A percentile compares a stretch with the other conserved stretches of the same genome.
Evolutionary conservation across 1,284 basidiomycete species (phyloP).

Genomic region (Gomphus sp.): DNA sequence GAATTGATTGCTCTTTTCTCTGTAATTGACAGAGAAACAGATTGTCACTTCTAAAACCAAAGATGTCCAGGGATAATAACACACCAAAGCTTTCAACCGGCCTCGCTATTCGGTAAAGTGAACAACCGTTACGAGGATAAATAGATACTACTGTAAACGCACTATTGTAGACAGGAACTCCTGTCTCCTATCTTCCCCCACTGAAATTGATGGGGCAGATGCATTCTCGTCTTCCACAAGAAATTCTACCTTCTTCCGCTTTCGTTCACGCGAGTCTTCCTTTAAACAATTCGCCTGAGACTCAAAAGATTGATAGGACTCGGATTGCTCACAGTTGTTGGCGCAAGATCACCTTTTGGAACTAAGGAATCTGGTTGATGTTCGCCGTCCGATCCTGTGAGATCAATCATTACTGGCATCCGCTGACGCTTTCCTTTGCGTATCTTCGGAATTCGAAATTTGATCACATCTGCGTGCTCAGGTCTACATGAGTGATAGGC

Average conservation of each 20-base stretch:
- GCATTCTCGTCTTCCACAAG: too few relatives aligned
- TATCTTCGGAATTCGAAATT: not conserved
- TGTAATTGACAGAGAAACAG: too few relatives aligned
- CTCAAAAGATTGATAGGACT: too few relatives aligned
- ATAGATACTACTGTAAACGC: not conserved
- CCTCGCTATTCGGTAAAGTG: not conserved
- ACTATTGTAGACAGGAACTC: not conserved
- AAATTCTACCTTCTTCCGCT: not conserved
- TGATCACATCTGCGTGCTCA: not conserved
- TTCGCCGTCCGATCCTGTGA: too few relatives aligned
- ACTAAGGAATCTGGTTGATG: too few relatives aligned
- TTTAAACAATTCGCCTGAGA: too few relatives aligned
- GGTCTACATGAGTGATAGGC: not conserved
- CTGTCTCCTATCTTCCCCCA: too few relatives aligned
- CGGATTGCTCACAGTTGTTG: too few relatives aligned
- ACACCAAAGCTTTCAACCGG: not conserved
- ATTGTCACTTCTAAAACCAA: too few relatives aligned
- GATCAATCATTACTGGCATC: not conserved
- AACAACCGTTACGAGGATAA: not conserved
- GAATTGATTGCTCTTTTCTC: too few relatives aligned
- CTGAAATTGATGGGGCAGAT: too few relatives aligned
- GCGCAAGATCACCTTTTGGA: too few relatives aligned
- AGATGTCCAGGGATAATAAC: not conserved
- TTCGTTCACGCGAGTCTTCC: not conserved
- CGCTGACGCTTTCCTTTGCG: not conserved